A percentile compares a stretch with the other conserved stretches of the same genome.
Conservation (phyloP, 306 rosid genomes). For the Vigna trinervia region DNA sequence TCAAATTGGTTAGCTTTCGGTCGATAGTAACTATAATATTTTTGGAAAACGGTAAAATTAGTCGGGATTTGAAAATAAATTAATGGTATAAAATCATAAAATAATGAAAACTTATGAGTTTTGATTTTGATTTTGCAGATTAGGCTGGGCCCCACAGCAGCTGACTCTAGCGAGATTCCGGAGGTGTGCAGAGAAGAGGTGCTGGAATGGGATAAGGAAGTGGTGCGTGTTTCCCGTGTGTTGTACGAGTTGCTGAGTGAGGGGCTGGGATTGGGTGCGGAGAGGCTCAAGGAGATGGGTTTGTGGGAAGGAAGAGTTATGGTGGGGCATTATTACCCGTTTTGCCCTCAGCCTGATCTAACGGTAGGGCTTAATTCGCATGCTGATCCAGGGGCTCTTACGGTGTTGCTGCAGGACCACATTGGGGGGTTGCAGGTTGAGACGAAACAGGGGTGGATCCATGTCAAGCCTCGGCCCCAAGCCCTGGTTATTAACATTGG, state of each 20-base stretch:
- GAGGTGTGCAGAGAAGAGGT: conserved; percentile 60
- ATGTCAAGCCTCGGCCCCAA: conserved; percentile 70
- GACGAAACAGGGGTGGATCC: conserved; percentile 62
- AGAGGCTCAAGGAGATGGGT: conserved; percentile 40
- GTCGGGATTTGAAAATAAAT: too few relatives aligned
- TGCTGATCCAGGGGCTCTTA: conserved; percentile 75
- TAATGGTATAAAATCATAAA: too few relatives aligned
- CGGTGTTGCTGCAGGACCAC: conserved; percentile 75
- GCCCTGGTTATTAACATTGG: conserved; percentile 85
- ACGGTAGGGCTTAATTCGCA: conserved; percentile 76
- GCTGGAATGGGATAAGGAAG: conserved; percentile 62
- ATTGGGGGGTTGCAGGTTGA: conserved; percentile 85
- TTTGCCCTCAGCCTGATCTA: conserved; percentile 64
- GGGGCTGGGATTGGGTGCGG: conserved; percentile 55
- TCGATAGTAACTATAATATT: too few relatives aligned
- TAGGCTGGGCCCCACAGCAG: conserved; percentile 47
- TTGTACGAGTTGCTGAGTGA: conserved; percentile 53
- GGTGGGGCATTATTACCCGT: conserved; percentile 59
- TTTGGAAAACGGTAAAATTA: too few relatives aligned
- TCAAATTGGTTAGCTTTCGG: too few relatives aligned
- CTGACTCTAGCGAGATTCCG: conserved; percentile 48
- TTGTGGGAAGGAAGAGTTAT: conserved; percentile 48
- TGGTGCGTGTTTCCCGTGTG: conserved; percentile 53
- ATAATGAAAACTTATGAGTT: too few relatives aligned
- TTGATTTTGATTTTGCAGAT: conserved; percentile 27